Base-by-base conservation (phyloP, 176 grass and related monocot genomes). In the Carex cristatella region DNA sequence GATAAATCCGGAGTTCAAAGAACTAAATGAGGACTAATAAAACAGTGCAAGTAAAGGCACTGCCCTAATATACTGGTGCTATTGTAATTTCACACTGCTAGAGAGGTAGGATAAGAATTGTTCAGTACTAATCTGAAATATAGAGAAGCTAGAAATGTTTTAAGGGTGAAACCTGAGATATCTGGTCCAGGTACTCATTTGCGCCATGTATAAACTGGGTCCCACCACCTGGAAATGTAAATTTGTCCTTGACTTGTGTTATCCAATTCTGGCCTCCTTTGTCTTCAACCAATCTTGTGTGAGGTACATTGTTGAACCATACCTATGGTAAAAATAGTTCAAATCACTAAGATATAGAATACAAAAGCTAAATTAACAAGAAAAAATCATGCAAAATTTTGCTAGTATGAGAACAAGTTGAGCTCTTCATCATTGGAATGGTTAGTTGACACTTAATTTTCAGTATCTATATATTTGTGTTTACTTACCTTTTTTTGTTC, bases 241-340 rank as follows among this genome's bases (percentile, higher is more conserved):
- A 98, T 80, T 95, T 95, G 65, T 98, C 88, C 61, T 95, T 94
- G 79, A 82, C 91, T 80, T 85, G 94, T 28, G 88, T 90, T 80
- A 98, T 98, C 96, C 93, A 98, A 85, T 95, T 98, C 65, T 98
- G 96, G 7, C 96, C 96, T 92, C 96, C 96, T 93, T 95, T 98
- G 85, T 98, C 93, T 88, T 98, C 96, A 83, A 98, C 93, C 86
- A 98, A 86, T 19, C 88, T 87, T 86, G 91, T 92, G 66, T 98
- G 96, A 84, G 93, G 93, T 49, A 98, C 96, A 85, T 98, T 98
- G 87, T 55, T 98, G 88, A 90, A 98, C 93, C 96, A 98, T 83
- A 98, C 95, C 93, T 98, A 64, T 75, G 80, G 67, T 49, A 71
- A 16, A 78, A 59, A 68, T 79, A 84, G 15, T 51, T 37, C 46